Base-by-base conservation (phyloP, 2,329 filamentous ascomycete genomes). In the Myriosclerotinia duriaeana region DNA sequence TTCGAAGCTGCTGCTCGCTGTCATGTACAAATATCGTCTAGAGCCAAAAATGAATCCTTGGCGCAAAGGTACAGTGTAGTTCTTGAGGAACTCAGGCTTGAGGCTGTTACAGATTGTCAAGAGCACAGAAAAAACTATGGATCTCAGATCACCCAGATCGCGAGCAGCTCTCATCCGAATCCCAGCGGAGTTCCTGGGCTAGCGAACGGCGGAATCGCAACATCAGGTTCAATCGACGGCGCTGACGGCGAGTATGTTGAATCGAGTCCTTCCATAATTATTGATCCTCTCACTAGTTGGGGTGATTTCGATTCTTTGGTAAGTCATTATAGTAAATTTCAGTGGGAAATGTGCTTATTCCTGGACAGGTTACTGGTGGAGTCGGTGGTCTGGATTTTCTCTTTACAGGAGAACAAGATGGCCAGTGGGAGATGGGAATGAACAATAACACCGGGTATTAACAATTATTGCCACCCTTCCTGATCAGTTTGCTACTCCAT, bases 41-140 rank as follows among this genome's bases (percentile, higher is more conserved):
- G 78, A 48, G 79, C 78, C 0, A 76, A 76, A 1, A 73, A 74
- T 7, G 78, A 78, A 0, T 81, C 80, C 0, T 73, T 81, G 8
- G 74, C 76, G 1, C 75, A 79, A 53, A 72, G 80, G n/a, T 82
- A 81, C 61, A 76, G 77, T 0, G 72, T 81, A 17, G 79, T 81
- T 1, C 70, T 81, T 0, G 76, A 80, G 34, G 79, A 80, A 69
- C 70, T 77, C 70, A 76, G 69, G 69, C 72, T 66, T 42, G 74
- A 67, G 44, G 70, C 69, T 38, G 30, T 65, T 5, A 59, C 44
- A 38, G n/a, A 61, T n/a, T 44, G n/a, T 9, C 58, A 50, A 20
- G 58, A 48, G 36, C 58, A 50, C 3, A n/a, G 12, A 6, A 22
- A 26, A 17, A 38, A 11, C 14, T 48, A 50, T n/a, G 58, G 58